Base-by-base conservation (phyloP, 2,329 filamentous ascomycete species). In the Diaporthe destruens region DNA sequence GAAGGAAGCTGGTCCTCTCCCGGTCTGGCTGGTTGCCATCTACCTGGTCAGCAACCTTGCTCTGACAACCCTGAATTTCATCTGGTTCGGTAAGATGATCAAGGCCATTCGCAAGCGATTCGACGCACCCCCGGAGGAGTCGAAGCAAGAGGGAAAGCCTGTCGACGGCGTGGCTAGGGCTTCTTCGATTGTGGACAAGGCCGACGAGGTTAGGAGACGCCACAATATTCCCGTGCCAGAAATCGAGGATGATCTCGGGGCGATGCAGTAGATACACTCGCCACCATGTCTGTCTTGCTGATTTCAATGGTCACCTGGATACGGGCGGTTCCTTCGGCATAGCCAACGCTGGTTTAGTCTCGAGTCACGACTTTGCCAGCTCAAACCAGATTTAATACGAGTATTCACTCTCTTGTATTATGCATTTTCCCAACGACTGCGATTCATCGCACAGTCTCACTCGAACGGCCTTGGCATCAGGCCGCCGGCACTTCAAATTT, bases 1-100 rank as follows among this genome's bases (percentile, higher is more conserved):
- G 6, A 84, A 81, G 36, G 79, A 85, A 29, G 81, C 82, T 4
- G 87, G 84, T 55, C 84, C 83, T 2, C 83, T 95, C 3, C 94
- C 93, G 0, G 42, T 89, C 1, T 96, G 93, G 93, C 85, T 96
- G 29, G 90, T 89, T 1, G 83, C 81, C 18, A 84, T 89, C 36
- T 96, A 96, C 79, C 81, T 95, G 8, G 86, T 86, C 12, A 91
- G 89, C 78, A 96, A 96, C 80, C 69, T 94, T 25, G 88, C 89
- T 0, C 87, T 97, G 34, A 96, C 95, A 79, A 86, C 88, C 16
- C 84, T 97, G 68, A 97, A 97, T 82, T 91, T 93, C 78, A 93
- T 92, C 82, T 97, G 94, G 94, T 96, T 96, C 80, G 86, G 90
- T 78, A 94, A 94, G 87, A 97, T 97, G 94, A 91, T 97, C 75